Conservation (phyloP, 139 green algal genomes). For the Limnomonas spitsbergensis region DNA sequence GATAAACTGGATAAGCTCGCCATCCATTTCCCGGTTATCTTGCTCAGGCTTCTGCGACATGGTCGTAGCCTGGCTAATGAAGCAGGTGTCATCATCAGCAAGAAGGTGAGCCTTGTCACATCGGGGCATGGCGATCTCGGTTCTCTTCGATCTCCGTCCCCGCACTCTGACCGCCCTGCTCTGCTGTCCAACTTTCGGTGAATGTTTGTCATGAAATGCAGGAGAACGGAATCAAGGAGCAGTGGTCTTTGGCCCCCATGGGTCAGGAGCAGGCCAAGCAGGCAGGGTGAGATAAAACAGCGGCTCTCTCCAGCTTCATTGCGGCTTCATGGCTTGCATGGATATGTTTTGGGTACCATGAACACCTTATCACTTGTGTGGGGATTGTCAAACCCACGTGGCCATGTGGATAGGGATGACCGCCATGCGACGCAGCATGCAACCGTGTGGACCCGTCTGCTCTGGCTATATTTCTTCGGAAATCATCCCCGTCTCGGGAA, state of each 20-base stretch:
- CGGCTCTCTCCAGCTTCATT: no score
- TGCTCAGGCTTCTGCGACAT: slow-evolving; percentile 27
- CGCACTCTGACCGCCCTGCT: not conserved
- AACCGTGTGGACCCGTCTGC: no score
- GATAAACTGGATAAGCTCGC: not conserved
- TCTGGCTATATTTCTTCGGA: not conserved
- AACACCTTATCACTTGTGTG: no score
- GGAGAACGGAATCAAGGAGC: slow-evolving; percentile 28
- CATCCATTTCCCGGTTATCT: not conserved
- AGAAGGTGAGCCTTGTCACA: slow-evolving; percentile 7
- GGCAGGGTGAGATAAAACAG: slow-evolving; percentile 13
- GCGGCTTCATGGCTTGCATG: not conserved
- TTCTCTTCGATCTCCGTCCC: no score
- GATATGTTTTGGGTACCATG: no score
- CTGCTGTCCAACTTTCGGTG: no score
- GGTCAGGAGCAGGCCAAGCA: slow-evolving; percentile 20
- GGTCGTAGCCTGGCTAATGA: slow-evolving; percentile 29
- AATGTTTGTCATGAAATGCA: not conserved
- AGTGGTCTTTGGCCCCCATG: slow-evolving; percentile 15
- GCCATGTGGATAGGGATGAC: no score
- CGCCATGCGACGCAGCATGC: no score
- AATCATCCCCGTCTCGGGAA: no score
- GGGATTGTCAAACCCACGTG: no score
- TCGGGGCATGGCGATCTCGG: no score
- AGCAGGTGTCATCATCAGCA: slow-evolving; percentile 29